A percentile compares a stretch with the other conserved stretches of the same genome.
phyloP scores from a whole-genome alignment of 345 rosid species.

The Gossypium ekmanianum region DNA sequence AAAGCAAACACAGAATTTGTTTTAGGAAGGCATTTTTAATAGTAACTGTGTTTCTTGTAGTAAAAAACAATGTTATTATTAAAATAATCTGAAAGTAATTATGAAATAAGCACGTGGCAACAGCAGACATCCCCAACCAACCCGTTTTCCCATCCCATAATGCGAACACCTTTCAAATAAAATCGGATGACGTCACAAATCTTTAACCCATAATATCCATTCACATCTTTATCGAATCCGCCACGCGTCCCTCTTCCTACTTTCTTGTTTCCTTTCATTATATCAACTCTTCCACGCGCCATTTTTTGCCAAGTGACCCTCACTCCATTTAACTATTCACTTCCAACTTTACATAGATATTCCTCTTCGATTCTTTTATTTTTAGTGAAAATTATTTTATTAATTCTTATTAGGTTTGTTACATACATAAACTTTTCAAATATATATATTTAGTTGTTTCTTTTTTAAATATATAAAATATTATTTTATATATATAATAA shows the following conservation, averaged over 20 bases:
- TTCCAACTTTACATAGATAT: too few species aligned
- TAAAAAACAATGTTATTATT: background rate
- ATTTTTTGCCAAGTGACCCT: background rate
- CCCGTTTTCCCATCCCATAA: background rate
- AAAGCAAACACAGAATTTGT: background rate
- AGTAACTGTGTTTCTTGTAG: background rate
- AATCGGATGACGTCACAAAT: background rate
- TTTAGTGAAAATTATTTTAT: too few species aligned
- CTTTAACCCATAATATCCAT: background rate
- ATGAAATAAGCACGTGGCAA: slow-evolving; percentile 9
- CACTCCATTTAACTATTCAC: background rate
- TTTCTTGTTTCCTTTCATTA: background rate
- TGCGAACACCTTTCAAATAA: background rate
- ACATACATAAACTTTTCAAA: too few species aligned
- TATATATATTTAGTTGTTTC: too few species aligned
- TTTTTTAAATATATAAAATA: too few species aligned
- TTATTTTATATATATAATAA: too few species aligned
- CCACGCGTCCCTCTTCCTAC: slow-evolving; percentile 31
- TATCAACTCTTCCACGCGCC: background rate
- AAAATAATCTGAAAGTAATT: background rate
- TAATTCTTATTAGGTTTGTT: too few species aligned
- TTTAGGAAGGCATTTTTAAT: background rate
- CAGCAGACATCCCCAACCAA: background rate
- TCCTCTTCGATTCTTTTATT: too few species aligned
- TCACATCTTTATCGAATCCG: slow-evolving; percentile 20